These are phyloP conservation scores for Yarrowia bubula DNA, from an alignment of 805 yeast species.

Conservation along the genomic window DNA sequence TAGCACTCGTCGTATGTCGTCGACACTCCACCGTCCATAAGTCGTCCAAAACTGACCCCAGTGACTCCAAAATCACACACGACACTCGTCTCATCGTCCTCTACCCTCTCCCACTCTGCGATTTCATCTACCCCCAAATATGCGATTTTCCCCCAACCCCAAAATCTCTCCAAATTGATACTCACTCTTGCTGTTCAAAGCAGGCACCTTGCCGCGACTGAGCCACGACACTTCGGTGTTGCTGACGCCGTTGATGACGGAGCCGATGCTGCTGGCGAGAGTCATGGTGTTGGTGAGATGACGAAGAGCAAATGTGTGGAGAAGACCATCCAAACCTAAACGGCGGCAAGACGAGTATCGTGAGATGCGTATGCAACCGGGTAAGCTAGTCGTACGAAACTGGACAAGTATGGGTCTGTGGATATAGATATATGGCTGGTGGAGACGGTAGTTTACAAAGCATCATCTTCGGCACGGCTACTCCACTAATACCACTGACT, in stretches of 20 bases:
- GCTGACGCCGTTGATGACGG: conserved; percentile 27
- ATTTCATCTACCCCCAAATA: not conserved
- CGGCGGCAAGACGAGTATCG: conserved; percentile 14
- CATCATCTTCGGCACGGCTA: not conserved
- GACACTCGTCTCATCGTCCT: no score
- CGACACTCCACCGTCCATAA: no score
- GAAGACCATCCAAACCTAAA: conserved; percentile 19
- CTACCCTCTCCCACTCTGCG: no score
- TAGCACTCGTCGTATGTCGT: no score
- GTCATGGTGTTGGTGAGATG: not conserved
- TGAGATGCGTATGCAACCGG: not conserved
- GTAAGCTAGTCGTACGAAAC: not conserved
- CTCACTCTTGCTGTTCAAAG: conserved; percentile 21
- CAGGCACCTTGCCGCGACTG: conserved; percentile 24
- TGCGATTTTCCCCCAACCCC: not conserved
- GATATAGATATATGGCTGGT: not conserved
- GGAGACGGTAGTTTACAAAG: not conserved
- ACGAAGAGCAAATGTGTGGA: conserved; percentile 21
- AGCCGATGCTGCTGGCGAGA: conserved; percentile 24
- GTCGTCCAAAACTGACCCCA: no score
- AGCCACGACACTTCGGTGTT: conserved; percentile 26
- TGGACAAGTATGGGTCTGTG: not conserved
- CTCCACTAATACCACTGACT: not conserved
- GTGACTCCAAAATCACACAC: no score
- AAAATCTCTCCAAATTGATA: not conserved